Evolutionary conservation across 768 basidiomycete species (phyloP).

Genomic region (Lactifluus hygrophoroides): DNA sequence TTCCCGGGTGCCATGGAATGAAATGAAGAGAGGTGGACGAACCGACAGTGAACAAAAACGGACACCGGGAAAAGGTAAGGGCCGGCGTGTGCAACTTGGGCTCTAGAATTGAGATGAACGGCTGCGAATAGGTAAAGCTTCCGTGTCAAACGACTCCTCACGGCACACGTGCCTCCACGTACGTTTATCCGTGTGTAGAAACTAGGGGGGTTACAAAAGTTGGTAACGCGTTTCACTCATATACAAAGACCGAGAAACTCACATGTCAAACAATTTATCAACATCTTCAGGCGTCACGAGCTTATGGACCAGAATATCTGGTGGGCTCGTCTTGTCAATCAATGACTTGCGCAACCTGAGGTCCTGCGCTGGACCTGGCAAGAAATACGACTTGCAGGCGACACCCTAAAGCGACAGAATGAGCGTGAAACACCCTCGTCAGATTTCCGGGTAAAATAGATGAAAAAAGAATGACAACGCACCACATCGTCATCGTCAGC

Average conservation of each 20-base stretch:
- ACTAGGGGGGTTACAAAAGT: slow-evolving; percentile 31
- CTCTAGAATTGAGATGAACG: slow-evolving; percentile 71
- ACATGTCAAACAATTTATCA: slow-evolving; percentile 80
- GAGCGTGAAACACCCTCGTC: neutral
- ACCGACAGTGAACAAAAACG: slow-evolving; percentile 90
- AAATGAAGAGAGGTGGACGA: slow-evolving; percentile 29
- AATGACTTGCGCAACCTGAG: slow-evolving; percentile 58
- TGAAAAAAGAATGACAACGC: slow-evolving; percentile 1
- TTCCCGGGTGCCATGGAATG: neutral
- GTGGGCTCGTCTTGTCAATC: slow-evolving; percentile 72
- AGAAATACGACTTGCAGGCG: slow-evolving; percentile 72
- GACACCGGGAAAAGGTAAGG: slow-evolving; percentile 70
- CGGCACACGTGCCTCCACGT: neutral
- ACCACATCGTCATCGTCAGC: slow-evolving; percentile 25
- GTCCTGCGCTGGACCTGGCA: slow-evolving; percentile 71
- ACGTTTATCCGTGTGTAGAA: slow-evolving; percentile 68
- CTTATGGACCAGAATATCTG: slow-evolving; percentile 75
- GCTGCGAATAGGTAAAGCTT: slow-evolving; percentile 64
- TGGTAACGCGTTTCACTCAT: neutral
- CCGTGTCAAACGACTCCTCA: slow-evolving; percentile 31
- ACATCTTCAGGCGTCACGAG: slow-evolving; percentile 72
- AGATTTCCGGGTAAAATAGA: slow-evolving; percentile 27
- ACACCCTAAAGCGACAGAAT: slow-evolving; percentile 45
- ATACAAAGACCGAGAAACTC: slow-evolving; percentile 27
- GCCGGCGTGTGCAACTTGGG: slow-evolving; percentile 79